phyloP scores from a whole-genome alignment of 2,329 filamentous ascomycete species.

The Daldinia sp. region DNA sequence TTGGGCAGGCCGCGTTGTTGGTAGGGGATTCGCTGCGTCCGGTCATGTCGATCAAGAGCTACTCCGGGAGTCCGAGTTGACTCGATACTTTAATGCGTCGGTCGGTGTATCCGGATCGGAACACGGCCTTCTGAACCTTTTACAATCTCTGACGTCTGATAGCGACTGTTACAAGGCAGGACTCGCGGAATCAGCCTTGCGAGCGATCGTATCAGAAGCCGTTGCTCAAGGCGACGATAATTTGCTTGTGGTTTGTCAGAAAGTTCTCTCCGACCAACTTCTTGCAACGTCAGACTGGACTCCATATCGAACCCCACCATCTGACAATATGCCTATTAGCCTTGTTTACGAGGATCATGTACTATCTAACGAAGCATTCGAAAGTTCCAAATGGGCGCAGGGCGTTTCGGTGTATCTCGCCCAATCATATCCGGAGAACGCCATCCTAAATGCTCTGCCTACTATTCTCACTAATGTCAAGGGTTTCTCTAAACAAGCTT shows the following conservation, averaged over 20 bases:
- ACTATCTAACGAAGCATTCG: conserved; percentile 52
- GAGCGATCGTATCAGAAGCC: conserved; percentile 64
- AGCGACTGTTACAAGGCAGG: conserved; percentile 64
- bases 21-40: conserved; percentile 81
- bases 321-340: conserved; percentile 53
- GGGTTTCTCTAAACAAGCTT: conserved; percentile 74
- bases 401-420: conserved; percentile 69
- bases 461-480: conserved; percentile 71
- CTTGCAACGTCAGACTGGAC: conserved; percentile 65
- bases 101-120: conserved; percentile 66
- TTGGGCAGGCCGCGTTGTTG: conserved; percentile 87
- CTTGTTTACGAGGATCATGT: conserved; percentile 43
- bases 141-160: conserved; percentile 69
- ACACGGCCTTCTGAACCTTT: conserved; percentile 66
- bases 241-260: conserved; percentile 60
- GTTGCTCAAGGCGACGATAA: conserved; percentile 55
- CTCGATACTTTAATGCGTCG: conserved; percentile 57
- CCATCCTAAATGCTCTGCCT: conserved; percentile 73
- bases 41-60: conserved; percentile 71
- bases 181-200: conserved; percentile 67
- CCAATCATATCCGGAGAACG: conserved; percentile 65
- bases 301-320: conserved; percentile 62
- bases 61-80: conserved; percentile 66
- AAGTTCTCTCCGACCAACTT: conserved; percentile 60
- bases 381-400: conserved; percentile 65